Evolutionary conservation across 2,329 filamentous ascomycete genomes (phyloP).

Genomic region (Neodidymelliopsis sp.): DNA sequence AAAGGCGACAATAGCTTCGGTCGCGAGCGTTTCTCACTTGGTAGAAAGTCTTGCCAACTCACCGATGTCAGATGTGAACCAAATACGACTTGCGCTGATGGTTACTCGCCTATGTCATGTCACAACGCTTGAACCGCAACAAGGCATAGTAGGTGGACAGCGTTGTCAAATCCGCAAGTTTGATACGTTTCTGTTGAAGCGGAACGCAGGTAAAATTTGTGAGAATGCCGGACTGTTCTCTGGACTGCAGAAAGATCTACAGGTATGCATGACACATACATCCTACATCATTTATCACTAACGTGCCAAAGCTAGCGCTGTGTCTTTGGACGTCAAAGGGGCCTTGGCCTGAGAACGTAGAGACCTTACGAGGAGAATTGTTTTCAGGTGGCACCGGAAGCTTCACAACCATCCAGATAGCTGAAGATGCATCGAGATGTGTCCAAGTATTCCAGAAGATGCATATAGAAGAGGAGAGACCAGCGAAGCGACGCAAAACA

Average conservation of each 20-base stretch:
- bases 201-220: conserved; percentile 23
- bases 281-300: neutral
- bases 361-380: conserved; percentile 32
- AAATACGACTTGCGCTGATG: conserved; percentile 34
- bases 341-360: conserved; percentile 35
- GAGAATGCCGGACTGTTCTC: conserved; percentile 26
- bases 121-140: neutral
- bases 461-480: conserved; percentile 29
- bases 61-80: conserved; percentile 29
- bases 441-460: conserved; percentile 7
- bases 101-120: conserved; percentile 28
- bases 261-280: conserved; percentile 30
- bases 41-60: conserved; percentile 24
- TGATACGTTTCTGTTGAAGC: conserved; percentile 2
- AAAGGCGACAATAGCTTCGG: conserved; percentile 32
- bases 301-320: conserved; percentile 37
- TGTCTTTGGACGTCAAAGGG: conserved; percentile 44
- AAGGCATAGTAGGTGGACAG: neutral
- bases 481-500: conserved; percentile 40
- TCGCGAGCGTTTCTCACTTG: conserved; percentile 27
- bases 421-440: conserved; percentile 22
- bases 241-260: conserved; percentile 38
- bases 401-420: conserved; percentile 36
- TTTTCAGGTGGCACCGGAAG: conserved; percentile 24
- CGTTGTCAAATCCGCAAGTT: neutral